Evolutionary conservation across 1,139 yeast species (phyloP), one percentile per base, ranked within the genome.

Genomic region (Tardiomyces digboiensis): DNA sequence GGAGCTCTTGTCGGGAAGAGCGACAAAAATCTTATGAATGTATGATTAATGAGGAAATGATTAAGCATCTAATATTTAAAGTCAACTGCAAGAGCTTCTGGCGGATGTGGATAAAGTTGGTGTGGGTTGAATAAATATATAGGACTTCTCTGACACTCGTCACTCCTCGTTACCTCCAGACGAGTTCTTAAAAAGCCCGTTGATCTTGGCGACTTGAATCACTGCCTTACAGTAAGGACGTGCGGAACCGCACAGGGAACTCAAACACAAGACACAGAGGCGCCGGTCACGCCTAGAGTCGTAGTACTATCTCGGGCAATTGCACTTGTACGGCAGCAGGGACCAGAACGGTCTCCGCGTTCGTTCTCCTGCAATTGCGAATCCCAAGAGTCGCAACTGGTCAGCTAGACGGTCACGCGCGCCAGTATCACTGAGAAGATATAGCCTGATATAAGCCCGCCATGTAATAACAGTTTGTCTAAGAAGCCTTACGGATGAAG

Each of bases 131-230:
- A 26, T 26, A 23, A 2, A 40, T 43, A 68, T 75, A 70, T 75
- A 49, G 69, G 65, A 62, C 66, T 64, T 67, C 71, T 72, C 80
- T 75, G 80, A 75, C 80, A 75, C 80, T 70, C 77, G 59, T 62
- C 69, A 65, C 61, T 74, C 78, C 64, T 56, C 53, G 57, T 51
- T 50, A 44, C 55, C 62, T 72, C 78, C 78, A 67, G 70, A 62
- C 67, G 75, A 69, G 80, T 74, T 75, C 80, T 75, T 75, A 74
- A 64, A 65, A 64, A 69, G 62, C 61, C 67, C 58, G 44, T 49
- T 61, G 50, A 42, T 73, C 73, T 71, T 46, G 72, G 75, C 75
- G 60, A 61, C 68, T 60, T 57, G 63, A 60, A 69, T 69, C 74
- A 62, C 66, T 53, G 45, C 48, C 41, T 42, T 13, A 39, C 39